Evolutionary conservation across 805 yeast species (phyloP).

Genomic region (Schizosaccharomyces japonicus): DNA sequence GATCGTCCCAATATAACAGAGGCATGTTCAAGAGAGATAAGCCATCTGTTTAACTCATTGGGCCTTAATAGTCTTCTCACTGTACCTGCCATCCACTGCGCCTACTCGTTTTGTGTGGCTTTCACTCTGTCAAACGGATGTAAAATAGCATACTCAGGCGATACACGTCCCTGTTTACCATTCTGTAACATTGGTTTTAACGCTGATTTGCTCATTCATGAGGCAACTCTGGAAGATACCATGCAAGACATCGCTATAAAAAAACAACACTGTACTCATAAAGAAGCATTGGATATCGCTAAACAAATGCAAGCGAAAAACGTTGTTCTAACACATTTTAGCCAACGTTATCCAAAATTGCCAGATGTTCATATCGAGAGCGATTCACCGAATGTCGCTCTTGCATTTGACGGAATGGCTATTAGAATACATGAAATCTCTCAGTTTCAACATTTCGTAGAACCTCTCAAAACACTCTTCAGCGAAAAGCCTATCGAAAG

Average conservation of each 20-base stretch:
- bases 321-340: conserved; percentile 68
- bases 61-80: conserved; percentile 26
- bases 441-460: not conserved
- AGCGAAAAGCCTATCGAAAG: too few species aligned
- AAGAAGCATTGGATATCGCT: conserved; percentile 59
- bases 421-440: not conserved
- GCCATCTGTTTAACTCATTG: conserved; percentile 14
- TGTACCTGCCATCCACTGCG: conserved; percentile 50
- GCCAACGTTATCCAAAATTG: conserved; percentile 35
- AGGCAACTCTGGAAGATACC: conserved; percentile 72
- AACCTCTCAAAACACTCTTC: not conserved
- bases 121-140: conserved; percentile 27
- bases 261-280: conserved; percentile 69
- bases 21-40: too few species aligned
- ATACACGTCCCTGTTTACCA: conserved; percentile 55
- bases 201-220: conserved; percentile 68
- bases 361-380: not conserved
- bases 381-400: not conserved
- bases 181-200: conserved; percentile 43
- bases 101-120: conserved; percentile 48
- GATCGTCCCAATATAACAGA: not conserved
- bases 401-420: conserved; percentile 1
- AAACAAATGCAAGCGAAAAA: conserved; percentile 46
- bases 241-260: conserved; percentile 51
- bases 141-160: conserved; percentile 79